Evolutionary conservation across 169 alveolate genomes (phyloP).

Genomic region (Amoebophrya sp.): DNA sequence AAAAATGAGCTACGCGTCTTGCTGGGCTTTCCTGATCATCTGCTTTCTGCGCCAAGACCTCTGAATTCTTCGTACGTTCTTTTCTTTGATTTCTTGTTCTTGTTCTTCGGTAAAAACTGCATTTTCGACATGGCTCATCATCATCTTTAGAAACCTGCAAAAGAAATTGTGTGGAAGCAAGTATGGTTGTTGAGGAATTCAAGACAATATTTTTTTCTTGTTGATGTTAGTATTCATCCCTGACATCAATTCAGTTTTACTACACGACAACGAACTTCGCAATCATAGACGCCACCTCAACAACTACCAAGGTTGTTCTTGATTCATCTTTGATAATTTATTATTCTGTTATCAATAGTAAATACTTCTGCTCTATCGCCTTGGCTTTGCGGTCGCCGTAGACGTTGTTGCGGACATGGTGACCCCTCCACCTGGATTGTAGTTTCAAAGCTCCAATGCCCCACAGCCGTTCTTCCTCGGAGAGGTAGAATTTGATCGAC

Average conservation of each 20-base stretch:
- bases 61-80: neutral
- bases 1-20: neutral
- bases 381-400: neutral
- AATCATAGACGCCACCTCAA: no score
- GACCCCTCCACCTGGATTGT: neutral
- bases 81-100: neutral
- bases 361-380: conserved; percentile 7
- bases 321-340: no score
- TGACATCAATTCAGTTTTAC: no score
- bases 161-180: no score
- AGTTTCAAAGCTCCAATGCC: neutral
- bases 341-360: no score
- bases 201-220: no score
- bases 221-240: no score
- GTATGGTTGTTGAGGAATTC: no score
- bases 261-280: no score
- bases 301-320: no score
- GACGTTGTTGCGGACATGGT: neutral
- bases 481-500: neutral
- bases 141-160: neutral
- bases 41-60: neutral
- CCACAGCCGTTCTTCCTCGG: neutral
- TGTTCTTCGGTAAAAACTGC: neutral
- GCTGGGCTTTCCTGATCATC: neutral
- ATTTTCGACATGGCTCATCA: neutral